Evolutionary conservation across 1,139 yeast species (phyloP).

Genomic region (Pichiaceae sp.): DNA sequence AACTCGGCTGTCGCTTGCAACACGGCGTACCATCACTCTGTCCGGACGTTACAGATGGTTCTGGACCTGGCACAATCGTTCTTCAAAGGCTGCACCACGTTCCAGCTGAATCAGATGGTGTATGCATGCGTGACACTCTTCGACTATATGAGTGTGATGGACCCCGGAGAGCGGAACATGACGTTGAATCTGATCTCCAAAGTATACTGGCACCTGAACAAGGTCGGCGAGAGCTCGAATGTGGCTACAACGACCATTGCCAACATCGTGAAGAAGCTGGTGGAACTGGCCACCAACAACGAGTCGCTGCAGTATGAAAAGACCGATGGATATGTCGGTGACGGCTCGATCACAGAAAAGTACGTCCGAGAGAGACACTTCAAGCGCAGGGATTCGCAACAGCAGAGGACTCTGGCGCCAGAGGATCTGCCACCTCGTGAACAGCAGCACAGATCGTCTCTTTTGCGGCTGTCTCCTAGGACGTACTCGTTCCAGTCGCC

Average conservation of each 20-base stretch:
- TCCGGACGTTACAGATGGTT: slow-evolving; percentile 33
- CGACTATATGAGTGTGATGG: slow-evolving; percentile 32
- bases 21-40: slow-evolving; percentile 32
- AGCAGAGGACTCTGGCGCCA: slow-evolving; percentile 14
- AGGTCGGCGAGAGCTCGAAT: slow-evolving; percentile 42
- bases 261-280: slow-evolving; percentile 37
- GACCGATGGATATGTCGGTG: slow-evolving; percentile 17
- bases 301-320: slow-evolving; percentile 7
- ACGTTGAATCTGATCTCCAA: slow-evolving; percentile 36
- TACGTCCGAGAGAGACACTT: slow-evolving; percentile 4
- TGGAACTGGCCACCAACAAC: slow-evolving; percentile 30
- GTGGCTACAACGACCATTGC: slow-evolving; percentile 52
- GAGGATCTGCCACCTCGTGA: slow-evolving; percentile 12
- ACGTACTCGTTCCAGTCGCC: not conserved
- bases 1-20: slow-evolving; percentile 18
- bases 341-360: slow-evolving; percentile 8
- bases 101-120: slow-evolving; percentile 39
- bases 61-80: slow-evolving; percentile 33
- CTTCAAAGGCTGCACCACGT: slow-evolving; percentile 43
- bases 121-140: slow-evolving; percentile 43
- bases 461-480: not conserved
- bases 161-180: slow-evolving; percentile 27
- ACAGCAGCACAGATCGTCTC: not conserved
- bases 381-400: slow-evolving; percentile 12
- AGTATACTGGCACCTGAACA: slow-evolving; percentile 46